phyloP scores from a whole-genome alignment of 345 rosid genomes.

The Ceriops zippeliana region DNA sequence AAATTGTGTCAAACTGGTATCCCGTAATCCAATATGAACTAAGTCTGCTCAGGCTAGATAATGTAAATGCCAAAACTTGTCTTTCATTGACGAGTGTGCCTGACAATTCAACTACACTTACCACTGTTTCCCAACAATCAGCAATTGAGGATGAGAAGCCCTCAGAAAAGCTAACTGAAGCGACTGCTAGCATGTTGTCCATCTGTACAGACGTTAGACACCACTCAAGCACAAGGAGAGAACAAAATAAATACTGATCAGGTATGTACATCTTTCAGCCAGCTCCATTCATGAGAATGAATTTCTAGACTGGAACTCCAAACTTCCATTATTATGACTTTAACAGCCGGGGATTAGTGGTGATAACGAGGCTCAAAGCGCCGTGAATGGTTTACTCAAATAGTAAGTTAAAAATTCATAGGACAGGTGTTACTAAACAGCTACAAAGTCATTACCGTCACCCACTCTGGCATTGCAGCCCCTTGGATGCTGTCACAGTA shows the following conservation, averaged over 20 bases:
- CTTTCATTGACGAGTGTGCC: too few species aligned
- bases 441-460: slow-evolving; percentile 44
- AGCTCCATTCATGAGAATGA: not conserved
- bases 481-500: slow-evolving; percentile 74
- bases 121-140: slow-evolving; percentile 62
- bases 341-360: not conserved
- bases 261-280: not conserved
- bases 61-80: too few species aligned
- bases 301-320: not conserved
- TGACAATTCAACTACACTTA: slow-evolving; percentile 28
- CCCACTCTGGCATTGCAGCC: slow-evolving; percentile 79
- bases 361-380: not conserved
- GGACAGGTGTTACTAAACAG: not conserved
- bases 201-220: slow-evolving; percentile 35
- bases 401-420: not conserved
- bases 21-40: too few species aligned
- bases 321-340: slow-evolving; percentile 4
- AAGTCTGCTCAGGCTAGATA: too few species aligned
- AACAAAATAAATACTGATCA: not conserved
- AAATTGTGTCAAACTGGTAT: too few species aligned
- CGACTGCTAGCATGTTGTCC: slow-evolving; percentile 57
- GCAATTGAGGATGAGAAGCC: slow-evolving; percentile 54
- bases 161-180: slow-evolving; percentile 66
- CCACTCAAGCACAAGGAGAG: not conserved
- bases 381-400: not conserved